Evolutionary conservation across 2,329 filamentous ascomycete genomes (phyloP), one percentile per base, ranked within the genome.

Genomic region (Scedosporium boydii): DNA sequence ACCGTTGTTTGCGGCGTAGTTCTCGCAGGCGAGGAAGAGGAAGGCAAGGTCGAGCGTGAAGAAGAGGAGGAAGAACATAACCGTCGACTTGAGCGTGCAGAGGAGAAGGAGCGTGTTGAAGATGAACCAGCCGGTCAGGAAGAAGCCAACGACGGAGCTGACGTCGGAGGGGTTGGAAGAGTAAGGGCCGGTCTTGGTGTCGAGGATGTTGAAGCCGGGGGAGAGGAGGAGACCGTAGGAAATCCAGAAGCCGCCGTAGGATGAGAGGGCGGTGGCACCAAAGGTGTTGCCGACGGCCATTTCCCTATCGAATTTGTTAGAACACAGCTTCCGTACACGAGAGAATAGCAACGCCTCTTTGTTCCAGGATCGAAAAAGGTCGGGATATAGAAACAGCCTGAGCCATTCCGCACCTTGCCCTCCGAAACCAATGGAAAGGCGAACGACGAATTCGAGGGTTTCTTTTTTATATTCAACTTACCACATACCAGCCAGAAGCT

Each of bases 231-330:
- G 87, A 65, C 79, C 89, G 69, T 90, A 89, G 12, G 83, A 79
- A 70, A 93, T 83, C 90, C 90, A 93, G 82, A 93, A 93, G 66
- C 89, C 89, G 68, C 90, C 90, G 70, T 90, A 93, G 0, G 89
- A 93, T 9, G 88, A 90, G 63, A 93, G 77, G 21, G 90, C 89
- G 26, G 89, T 93, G 60, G 89, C 90, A 80, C 89, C 89, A 67
- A 93, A 93, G 10, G 90, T 93, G 80, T 93, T 93, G 63, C 89
- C 90, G n/a, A 90, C 82, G 42, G 89, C 89, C 84, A 93, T 90
- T 78, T 93, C 90, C 89, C 88, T 91, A 61, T 10, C 4, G 3
- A 53, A 34, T n/a, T 4, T 5, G 41, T 68, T 29, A 68, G 65
- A 3, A 55, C 2, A 41, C 3, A 56, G 18, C 4, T 2, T 42